Percentiles rank a stretch among this genome's conserved stretches.
These are phyloP conservation scores for Termitomyces sp. DNA, from an alignment of 768 basidiomycete genomes.

Conservation along the genomic window DNA sequence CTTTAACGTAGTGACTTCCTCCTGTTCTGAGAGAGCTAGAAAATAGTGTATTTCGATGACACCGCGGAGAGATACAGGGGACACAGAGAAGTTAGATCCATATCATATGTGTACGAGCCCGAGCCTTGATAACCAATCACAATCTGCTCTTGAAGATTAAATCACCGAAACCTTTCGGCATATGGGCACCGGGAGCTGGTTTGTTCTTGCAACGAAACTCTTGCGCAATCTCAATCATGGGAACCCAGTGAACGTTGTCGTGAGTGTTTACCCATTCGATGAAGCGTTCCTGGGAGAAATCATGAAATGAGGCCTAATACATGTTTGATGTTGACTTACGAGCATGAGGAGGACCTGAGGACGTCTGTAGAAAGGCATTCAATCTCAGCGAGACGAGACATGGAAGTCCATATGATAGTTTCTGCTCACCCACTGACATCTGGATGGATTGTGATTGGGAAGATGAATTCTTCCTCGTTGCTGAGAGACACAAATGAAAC, in stretches of 20 bases:
- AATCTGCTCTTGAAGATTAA: background rate
- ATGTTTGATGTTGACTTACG: constrained; percentile 23
- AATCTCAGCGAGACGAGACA: background rate
- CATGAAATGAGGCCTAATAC: background rate
- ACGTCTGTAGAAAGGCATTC: constrained; percentile 30
- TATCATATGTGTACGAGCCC: background rate
- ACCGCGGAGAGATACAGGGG: background rate
- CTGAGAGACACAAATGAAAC: constrained; percentile 22
- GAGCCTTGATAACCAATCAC: background rate
- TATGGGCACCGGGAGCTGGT: constrained; percentile 44
- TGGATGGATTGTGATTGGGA: constrained; percentile 77
- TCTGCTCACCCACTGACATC: constrained; percentile 62
- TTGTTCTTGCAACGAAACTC: constrained; percentile 54
- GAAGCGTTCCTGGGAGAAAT: constrained; percentile 51
- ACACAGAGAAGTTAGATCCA: background rate
- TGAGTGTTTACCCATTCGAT: constrained; percentile 74
- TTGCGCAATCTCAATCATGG: constrained; percentile 63
- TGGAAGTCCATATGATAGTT: background rate
- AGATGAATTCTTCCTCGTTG: constrained; percentile 64
- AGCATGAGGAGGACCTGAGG: constrained; percentile 76
- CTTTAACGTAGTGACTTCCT: too few relatives aligned
- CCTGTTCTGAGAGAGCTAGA: too few relatives aligned
- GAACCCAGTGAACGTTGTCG: constrained; percentile 66
- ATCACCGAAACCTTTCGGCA: constrained; percentile 35
- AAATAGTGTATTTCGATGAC: too few relatives aligned